A percentile compares a stretch with the other conserved stretches of the same genome.
Conservation (phyloP, 495 filamentous ascomycete species). For the Podospora sp. region DNA sequence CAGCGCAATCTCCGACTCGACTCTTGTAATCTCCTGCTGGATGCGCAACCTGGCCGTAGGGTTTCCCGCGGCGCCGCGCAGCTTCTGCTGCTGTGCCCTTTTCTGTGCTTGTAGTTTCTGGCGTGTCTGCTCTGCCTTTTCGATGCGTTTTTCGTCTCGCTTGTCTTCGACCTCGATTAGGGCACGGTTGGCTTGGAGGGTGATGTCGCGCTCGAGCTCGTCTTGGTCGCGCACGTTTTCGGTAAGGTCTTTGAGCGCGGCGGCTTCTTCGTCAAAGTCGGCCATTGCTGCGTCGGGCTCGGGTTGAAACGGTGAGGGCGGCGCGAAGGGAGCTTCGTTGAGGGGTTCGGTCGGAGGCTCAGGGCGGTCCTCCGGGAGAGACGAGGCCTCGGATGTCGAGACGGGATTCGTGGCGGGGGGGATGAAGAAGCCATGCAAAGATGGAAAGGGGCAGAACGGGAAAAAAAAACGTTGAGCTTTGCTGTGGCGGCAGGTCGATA, state of each 20-base stretch:
- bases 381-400: background rate
- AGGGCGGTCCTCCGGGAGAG: background rate
- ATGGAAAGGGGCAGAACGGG: background rate
- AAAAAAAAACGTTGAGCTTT: background rate
- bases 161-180: constrained; percentile 84
- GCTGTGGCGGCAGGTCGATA: no score
- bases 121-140: constrained; percentile 68
- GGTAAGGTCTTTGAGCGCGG: constrained; percentile 66
- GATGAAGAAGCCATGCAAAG: background rate
- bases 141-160: constrained; percentile 81
- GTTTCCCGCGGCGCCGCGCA: constrained; percentile 41
- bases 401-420: background rate
- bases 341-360: background rate
- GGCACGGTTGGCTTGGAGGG: constrained; percentile 70
- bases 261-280: constrained; percentile 56
- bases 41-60: constrained; percentile 49
- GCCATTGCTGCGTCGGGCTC: background rate
- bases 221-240: constrained; percentile 80
- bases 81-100: constrained; percentile 46
- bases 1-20: constrained; percentile 61
- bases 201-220: constrained; percentile 78
- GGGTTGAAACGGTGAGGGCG: background rate
- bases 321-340: background rate
- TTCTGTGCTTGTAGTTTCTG: constrained; percentile 51
- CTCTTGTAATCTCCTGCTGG: constrained; percentile 62